Conservation (phyloP, 306 rosid species). For the Ormosia emarginata region DNA sequence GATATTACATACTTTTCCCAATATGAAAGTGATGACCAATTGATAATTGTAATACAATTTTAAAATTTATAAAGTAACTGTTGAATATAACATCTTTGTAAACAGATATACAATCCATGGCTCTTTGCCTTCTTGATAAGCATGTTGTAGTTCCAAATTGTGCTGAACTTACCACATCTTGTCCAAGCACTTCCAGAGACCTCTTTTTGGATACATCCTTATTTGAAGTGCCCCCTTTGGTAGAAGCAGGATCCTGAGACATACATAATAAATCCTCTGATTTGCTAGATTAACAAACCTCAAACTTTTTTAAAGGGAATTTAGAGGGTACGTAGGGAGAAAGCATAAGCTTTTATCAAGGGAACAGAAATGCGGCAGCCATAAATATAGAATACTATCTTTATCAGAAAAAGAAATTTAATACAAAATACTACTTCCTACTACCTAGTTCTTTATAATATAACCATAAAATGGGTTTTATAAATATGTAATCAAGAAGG, state of each 20-base stretch:
- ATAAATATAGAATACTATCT: conserved; percentile 3
- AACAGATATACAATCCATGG: background rate
- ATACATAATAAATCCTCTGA: conserved; percentile 16
- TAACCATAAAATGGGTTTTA: conserved; percentile 1
- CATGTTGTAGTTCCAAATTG: background rate
- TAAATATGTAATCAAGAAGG: background rate
- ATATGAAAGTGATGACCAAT: background rate
- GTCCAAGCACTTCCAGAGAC: conserved; percentile 34
- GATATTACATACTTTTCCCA: background rate
- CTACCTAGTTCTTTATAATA: background rate
- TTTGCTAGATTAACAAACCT: background rate
- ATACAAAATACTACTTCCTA: conserved; percentile 6
- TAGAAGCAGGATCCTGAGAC: conserved; percentile 60
- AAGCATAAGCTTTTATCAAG: conserved; percentile 18
- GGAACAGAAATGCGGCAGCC: background rate
- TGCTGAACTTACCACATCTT: conserved; percentile 47
- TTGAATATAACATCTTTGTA: background rate
- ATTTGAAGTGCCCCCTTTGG: conserved; percentile 35
- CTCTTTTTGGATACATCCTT: conserved; percentile 50
- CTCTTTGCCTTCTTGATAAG: conserved; percentile 17
- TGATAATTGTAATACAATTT: background rate
- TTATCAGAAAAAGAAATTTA: background rate
- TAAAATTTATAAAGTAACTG: background rate
- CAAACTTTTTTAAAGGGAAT: background rate
- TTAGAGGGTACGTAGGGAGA: background rate